phyloP scores from a whole-genome alignment of 208 protist genomes.

The Leishmania mexicana region DNA sequence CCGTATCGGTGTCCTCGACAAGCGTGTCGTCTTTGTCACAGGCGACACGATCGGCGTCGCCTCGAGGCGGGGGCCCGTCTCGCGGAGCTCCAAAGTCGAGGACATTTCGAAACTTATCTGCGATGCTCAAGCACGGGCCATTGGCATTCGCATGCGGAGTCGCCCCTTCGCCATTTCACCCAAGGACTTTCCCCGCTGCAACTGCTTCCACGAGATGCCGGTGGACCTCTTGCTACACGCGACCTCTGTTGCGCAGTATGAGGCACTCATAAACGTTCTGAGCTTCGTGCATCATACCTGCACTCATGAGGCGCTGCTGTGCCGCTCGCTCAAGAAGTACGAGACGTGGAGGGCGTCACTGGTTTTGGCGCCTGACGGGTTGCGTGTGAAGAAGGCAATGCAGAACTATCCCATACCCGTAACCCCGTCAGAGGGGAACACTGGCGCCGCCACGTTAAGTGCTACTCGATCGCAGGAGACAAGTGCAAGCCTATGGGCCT shows the following conservation, averaged over 20 bases:
- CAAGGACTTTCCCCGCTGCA: not conserved
- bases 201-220: slow-evolving; percentile 48
- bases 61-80: slow-evolving; percentile 16
- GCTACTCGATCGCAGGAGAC: not conserved
- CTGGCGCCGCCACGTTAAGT: not conserved
- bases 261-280: slow-evolving; percentile 18
- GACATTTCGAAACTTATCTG: slow-evolving; percentile 40
- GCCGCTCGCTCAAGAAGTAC: slow-evolving; percentile 7
- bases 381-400: slow-evolving; percentile 34
- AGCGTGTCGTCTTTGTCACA: slow-evolving; percentile 44
- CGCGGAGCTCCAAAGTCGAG: slow-evolving; percentile 42
- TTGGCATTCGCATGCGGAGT: slow-evolving; percentile 41
- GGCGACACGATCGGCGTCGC: slow-evolving; percentile 45
- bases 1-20: slow-evolving; percentile 9
- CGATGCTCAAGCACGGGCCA: slow-evolving; percentile 8
- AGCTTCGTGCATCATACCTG: slow-evolving; percentile 14
- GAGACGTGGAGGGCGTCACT: slow-evolving; percentile 32
- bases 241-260: slow-evolving; percentile 7
- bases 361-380: slow-evolving; percentile 39
- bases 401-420: slow-evolving; percentile 2
- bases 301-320: slow-evolving; percentile 20
- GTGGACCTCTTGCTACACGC: slow-evolving; percentile 42
- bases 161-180: slow-evolving; percentile 28
- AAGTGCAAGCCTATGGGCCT: too few relatives aligned
- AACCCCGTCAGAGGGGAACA: not conserved